Evolutionary conservation across 2,329 filamentous ascomycete species (phyloP).

Genomic region (Sclerotinia spermophila): DNA sequence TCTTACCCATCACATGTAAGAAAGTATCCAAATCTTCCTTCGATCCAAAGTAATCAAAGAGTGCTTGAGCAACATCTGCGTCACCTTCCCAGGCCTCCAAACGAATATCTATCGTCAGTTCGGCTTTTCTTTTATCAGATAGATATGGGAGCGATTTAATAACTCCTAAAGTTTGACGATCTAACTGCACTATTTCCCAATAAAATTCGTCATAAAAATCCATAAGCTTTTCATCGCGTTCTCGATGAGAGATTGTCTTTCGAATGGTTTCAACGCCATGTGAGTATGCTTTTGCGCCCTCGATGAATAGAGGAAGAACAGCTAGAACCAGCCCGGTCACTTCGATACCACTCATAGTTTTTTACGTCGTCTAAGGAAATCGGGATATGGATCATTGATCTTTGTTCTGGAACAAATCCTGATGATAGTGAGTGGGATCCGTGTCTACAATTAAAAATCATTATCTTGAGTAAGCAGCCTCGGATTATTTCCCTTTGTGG

Average conservation of each 20-base stretch:
- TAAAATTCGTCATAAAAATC: constrained; percentile 8
- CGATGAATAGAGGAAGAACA: constrained; percentile 1
- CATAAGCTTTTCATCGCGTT: constrained; percentile 11
- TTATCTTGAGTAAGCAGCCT: neutral
- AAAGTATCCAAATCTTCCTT: neutral
- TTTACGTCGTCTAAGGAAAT: neutral
- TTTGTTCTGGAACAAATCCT: neutral
- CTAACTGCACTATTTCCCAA: constrained; percentile 13
- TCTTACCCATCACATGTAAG: constrained; percentile 7
- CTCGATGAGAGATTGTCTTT: constrained; percentile 4
- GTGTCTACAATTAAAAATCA: neutral
- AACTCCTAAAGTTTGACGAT: neutral
- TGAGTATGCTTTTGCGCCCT: constrained; percentile 7
- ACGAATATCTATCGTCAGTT: neutral
- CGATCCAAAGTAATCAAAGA: neutral
- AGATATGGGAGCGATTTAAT: neutral
- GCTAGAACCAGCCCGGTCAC: constrained; percentile 2
- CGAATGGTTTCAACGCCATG: constrained; percentile 6
- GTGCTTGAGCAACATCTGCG: constrained; percentile 2
- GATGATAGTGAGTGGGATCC: neutral
- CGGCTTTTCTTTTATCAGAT: neutral
- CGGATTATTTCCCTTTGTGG: neutral
- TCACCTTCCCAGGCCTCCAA: constrained; percentile 5
- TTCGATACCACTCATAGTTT: neutral
- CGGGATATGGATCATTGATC: neutral